Evolutionary conservation across 202 grass and related monocot genomes (phyloP).

Genomic region (Miscanthus sacchariflorus): DNA sequence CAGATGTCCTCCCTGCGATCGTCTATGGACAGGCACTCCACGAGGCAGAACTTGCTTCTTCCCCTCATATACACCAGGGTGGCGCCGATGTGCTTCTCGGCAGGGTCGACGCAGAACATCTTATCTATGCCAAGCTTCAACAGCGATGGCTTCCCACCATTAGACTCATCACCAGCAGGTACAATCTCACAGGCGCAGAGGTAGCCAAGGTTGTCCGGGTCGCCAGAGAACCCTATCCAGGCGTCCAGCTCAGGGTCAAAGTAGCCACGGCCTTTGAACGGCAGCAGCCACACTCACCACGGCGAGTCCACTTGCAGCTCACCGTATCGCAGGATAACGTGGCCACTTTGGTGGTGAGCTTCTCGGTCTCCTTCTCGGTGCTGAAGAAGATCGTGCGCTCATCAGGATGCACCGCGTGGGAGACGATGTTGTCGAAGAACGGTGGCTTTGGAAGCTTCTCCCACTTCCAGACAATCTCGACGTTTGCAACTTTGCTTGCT

Average conservation of each 20-base stretch:
- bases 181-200: not conserved
- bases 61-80: constrained; percentile 20
- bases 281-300: not conserved
- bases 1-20: not conserved
- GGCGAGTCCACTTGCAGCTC: not conserved
- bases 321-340: not conserved
- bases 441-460: not conserved
- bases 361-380: not conserved
- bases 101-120: not conserved
- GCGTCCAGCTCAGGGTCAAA: constrained; percentile 14
- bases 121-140: not conserved
- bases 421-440: not conserved
- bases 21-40: not conserved
- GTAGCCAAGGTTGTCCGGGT: not conserved
- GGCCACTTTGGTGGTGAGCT: not conserved
- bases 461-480: not conserved
- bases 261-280: not conserved
- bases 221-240: not conserved
- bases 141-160: not conserved
- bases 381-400: not conserved
- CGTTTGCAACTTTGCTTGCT: too few species aligned
- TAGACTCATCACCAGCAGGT: not conserved
- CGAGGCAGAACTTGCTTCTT: not conserved
- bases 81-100: not conserved
- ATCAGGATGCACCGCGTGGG: not conserved